phyloP scores from a whole-genome alignment of 345 rosid genomes.

The Brassica incana region DNA sequence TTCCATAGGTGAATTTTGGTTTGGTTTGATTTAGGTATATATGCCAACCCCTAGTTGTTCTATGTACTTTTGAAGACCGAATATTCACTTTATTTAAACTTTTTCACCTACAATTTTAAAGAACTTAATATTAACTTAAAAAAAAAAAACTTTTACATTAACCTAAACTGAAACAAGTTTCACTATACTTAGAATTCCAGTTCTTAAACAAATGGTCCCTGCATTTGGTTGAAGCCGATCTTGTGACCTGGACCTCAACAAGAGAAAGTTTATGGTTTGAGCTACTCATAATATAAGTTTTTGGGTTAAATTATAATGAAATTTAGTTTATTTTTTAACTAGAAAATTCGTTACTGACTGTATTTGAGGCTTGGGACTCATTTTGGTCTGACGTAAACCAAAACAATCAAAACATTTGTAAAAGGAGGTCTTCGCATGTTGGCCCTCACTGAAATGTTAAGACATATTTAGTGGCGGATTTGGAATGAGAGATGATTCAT shows the following conservation, averaged over 20 bases:
- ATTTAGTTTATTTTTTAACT: too few relatives aligned
- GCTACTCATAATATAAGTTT: not conserved
- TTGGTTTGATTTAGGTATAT: not conserved
- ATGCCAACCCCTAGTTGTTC: not conserved
- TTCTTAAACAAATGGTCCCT: not conserved
- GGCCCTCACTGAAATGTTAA: too few relatives aligned
- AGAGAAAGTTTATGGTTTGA: not conserved
- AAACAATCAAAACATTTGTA: too few relatives aligned
- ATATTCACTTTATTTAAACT: not conserved
- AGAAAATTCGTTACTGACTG: too few relatives aligned
- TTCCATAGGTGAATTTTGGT: not conserved
- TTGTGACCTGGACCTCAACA: not conserved
- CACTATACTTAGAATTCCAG: not conserved
- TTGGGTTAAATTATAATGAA: too few relatives aligned
- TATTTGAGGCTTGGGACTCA: too few relatives aligned
- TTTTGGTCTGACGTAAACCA: too few relatives aligned
- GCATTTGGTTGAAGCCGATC: not conserved
- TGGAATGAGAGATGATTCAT: constrained; percentile 51
- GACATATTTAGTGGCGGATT: constrained; percentile 15
- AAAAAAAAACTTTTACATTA: not conserved
- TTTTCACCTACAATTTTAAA: not conserved
- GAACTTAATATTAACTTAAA: not conserved
- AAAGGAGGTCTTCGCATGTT: too few relatives aligned
- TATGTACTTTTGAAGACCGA: not conserved
- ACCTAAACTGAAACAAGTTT: not conserved